Percentiles rank a stretch among this genome's conserved stretches.
Evolutionary conservation across 768 basidiomycete species (phyloP).

Genomic region (Goffeauzyma gilvescens): DNA sequence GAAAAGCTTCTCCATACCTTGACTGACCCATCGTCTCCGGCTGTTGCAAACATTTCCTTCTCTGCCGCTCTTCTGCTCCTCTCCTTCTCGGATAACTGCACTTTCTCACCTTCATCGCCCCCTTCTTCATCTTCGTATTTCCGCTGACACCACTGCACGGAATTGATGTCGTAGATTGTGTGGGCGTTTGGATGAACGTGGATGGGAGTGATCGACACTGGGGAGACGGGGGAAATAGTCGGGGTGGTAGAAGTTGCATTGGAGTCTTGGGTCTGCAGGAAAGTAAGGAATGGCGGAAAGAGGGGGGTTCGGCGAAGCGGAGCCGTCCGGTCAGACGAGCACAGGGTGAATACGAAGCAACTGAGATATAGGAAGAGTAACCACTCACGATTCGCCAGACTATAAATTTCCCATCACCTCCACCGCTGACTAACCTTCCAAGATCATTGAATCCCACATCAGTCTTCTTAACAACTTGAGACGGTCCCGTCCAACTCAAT

Average conservation of each 20-base stretch:
- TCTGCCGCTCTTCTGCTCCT: constrained; percentile 36
- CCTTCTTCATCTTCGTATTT: constrained; percentile 2
- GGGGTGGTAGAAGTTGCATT: neutral
- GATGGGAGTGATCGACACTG: constrained; percentile 34
- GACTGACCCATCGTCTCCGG: constrained; percentile 66
- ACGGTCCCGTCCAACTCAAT: constrained; percentile 40
- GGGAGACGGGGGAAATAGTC: neutral
- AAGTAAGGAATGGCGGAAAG: neutral
- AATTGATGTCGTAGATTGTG: constrained; percentile 67
- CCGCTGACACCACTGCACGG: constrained; percentile 59
- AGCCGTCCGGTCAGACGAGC: too few relatives aligned
- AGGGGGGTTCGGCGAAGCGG: too few relatives aligned
- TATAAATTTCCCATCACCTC: constrained; percentile 65
- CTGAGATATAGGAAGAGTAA: neutral
- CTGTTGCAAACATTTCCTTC: constrained; percentile 52
- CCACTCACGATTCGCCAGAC: constrained; percentile 48
- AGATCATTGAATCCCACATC: constrained; percentile 26
- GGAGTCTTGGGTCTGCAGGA: neutral
- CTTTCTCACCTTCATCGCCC: constrained; percentile 2
- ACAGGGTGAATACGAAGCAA: too few relatives aligned
- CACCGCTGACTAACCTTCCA: constrained; percentile 70
- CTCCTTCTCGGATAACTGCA: neutral
- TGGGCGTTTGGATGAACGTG: constrained; percentile 49
- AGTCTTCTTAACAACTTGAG: constrained; percentile 35
- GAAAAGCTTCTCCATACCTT: too few relatives aligned